Conservation (phyloP, 805 yeast species). For the Wilhelminamyces savonicus region DNA sequence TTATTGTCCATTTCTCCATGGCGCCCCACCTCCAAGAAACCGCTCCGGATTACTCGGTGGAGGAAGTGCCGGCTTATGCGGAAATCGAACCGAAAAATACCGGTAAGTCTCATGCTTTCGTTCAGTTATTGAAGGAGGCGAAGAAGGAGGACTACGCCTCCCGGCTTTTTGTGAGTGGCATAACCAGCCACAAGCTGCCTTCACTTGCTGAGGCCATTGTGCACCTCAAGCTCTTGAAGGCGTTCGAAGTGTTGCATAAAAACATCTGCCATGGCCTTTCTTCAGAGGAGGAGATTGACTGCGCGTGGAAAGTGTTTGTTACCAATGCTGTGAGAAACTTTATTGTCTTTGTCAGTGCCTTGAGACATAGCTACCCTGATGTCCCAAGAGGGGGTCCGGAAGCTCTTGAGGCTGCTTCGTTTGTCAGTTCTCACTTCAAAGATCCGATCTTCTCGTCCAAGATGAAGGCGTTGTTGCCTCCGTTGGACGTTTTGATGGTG, state of each 20-base stretch:
- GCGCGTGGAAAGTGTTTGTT: constrained; percentile 16
- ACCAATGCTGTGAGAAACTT: constrained; percentile 17
- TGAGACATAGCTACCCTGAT: background rate
- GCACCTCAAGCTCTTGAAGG: constrained; percentile 17
- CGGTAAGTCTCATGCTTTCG: too few species aligned
- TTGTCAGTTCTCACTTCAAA: constrained; percentile 2
- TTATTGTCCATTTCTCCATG: too few species aligned
- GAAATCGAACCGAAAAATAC: too few species aligned
- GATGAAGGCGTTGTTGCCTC: constrained; percentile 8
- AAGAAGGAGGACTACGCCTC: too few species aligned
- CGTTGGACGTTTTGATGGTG: constrained; percentile 17
- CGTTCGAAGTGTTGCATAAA: constrained; percentile 13
- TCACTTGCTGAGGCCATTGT: constrained; percentile 10
- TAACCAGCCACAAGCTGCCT: too few species aligned
- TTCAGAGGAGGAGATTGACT: background rate
- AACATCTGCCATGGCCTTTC: constrained; percentile 1
- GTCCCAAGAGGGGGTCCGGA: too few species aligned
- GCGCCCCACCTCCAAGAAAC: too few species aligned
- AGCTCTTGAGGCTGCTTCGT: too few species aligned
- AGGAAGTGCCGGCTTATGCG: too few species aligned
- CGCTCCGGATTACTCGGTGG: too few species aligned
- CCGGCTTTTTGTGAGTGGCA: too few species aligned
- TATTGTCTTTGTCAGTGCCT: constrained; percentile 12
- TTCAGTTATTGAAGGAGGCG: too few species aligned
- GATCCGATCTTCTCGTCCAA: background rate